These are phyloP conservation scores for Rhamnella rubrinervis DNA, from an alignment of 331 rosid species.

Conservation along the genomic window DNA sequence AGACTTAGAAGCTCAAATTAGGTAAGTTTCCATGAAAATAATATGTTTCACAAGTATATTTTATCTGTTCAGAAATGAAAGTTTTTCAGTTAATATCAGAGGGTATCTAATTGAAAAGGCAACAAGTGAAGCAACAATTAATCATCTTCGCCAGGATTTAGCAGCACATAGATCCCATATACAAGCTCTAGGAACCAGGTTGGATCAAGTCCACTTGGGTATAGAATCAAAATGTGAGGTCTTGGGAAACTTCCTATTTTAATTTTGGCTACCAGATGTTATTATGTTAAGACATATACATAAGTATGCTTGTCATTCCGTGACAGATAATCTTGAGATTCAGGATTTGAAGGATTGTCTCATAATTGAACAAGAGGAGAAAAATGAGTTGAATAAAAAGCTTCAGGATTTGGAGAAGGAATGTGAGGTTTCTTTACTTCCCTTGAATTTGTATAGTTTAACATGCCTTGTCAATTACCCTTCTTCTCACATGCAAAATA, in stretches of 20 bases:
- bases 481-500: slow-evolving; percentile 3
- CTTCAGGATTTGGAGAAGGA: slow-evolving; percentile 63
- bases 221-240: slow-evolving; percentile 74
- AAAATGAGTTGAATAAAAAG: slow-evolving; percentile 46
- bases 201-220: slow-evolving; percentile 52
- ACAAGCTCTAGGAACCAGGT: slow-evolving; percentile 52
- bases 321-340: slow-evolving; percentile 57
- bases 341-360: slow-evolving; percentile 75
- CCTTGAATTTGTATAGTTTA: background rate
- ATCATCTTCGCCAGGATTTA: slow-evolving; percentile 54
- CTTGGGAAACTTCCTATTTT: background rate
- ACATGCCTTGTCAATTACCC: background rate
- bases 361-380: slow-evolving; percentile 72
- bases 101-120: slow-evolving; percentile 47
- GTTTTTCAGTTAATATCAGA: slow-evolving; percentile 33
- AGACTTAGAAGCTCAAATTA: slow-evolving; percentile 48
- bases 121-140: slow-evolving; percentile 46
- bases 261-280: background rate
- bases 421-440: slow-evolving; percentile 43
- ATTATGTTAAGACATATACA: slow-evolving; percentile 4
- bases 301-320: slow-evolving; percentile 6
- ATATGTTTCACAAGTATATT: slow-evolving; percentile 4
- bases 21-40: slow-evolving; percentile 35
- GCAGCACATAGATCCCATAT: slow-evolving; percentile 53
- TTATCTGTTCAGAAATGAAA: slow-evolving; percentile 7